Evolutionary conservation across 108 stramenopile genomes (phyloP).

Genomic region (Skeletonema tropicum): DNA sequence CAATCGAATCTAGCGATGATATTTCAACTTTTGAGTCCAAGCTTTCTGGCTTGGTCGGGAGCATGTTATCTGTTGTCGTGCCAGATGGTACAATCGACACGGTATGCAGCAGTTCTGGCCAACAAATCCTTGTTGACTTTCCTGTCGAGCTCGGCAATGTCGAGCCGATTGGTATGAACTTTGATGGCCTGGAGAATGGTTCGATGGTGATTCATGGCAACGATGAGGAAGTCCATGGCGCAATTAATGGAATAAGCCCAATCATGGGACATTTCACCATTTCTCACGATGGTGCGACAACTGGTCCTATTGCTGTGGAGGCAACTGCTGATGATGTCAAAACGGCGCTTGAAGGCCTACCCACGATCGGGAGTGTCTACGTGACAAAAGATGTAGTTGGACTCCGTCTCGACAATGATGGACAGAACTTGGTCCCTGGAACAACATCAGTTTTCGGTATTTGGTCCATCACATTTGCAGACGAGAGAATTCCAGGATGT

Average conservation of each 20-base stretch:
- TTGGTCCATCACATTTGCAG: conserved; percentile 46
- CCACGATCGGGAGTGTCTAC: conserved; percentile 50
- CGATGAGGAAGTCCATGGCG: conserved; percentile 32
- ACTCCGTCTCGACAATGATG: conserved; percentile 1
- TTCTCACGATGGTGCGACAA: conserved; percentile 53
- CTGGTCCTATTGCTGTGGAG: conserved; percentile 47
- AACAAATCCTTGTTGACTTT: conserved; percentile 39
- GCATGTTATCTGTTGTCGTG: conserved; percentile 23
- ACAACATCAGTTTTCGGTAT: conserved; percentile 23
- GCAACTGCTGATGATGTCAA: conserved; percentile 52
- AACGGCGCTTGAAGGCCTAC: conserved; percentile 60
- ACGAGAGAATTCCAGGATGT: conserved; percentile 21
- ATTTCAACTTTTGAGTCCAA: conserved; percentile 20
- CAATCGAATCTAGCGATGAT: conserved; percentile 40
- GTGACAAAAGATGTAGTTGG: conserved; percentile 43
- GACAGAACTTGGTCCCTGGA: conserved; percentile 1
- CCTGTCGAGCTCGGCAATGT: conserved; percentile 28
- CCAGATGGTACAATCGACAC: conserved; percentile 15
- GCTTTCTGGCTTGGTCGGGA: conserved; percentile 20
- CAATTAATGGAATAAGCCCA: conserved; percentile 37
- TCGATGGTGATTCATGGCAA: conserved; percentile 28
- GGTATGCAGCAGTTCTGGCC: conserved; percentile 16
- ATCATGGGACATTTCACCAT: conserved; percentile 54
- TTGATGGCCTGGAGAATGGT: conserved; percentile 34
- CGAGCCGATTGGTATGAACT: conserved; percentile 16